Evolutionary conservation across 768 basidiomycete species (phyloP), one percentile per base, ranked within the genome.

Genomic region (Hygrocybe coccinea): DNA sequence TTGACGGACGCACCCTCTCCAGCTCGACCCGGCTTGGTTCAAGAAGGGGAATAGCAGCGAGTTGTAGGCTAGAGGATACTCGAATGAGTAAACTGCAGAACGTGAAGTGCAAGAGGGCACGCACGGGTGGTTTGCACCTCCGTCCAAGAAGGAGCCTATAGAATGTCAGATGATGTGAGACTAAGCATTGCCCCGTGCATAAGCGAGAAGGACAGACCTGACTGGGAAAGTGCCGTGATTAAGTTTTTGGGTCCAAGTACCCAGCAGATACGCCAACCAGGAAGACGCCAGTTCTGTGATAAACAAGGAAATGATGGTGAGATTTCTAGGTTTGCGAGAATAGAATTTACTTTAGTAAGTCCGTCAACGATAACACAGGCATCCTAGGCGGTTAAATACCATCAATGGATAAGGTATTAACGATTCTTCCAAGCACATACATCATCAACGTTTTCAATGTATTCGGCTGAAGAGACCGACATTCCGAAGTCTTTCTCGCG

Each of bases 191-290:
- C 11, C 4, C 15, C 19, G 3, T 15, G 15, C 17, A 41, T 11
- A 11, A 22, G 5, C 12, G 2, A 41, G 1, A 17, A 19, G 24
- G 5, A 12, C 72, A 44, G 57, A 74, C 87, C 90, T 21, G 89
- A 88, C 66, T 97, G 95, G n/a, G 89, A 91, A 39, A 97, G 81
- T 1, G 94, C 94, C 7, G 86, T 85, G 60, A 97, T 78, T 44
- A 97, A 67, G 67, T 90, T 88, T 72, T 88, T 92, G 14, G 94
- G 95, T 0, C 92, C 94, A 19, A 95, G 67, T 33, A 97, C 92
- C 94, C 89, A 92, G 73, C 91, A 95, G 38, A 94, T 76, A 60
- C 95, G 82, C 92, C 92, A 97, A 35, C 95, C 95, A 8, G 94
- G 93, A 54, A 95, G 84, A 63, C 94, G 85, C 87, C 89, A 95